phyloP scores from a whole-genome alignment of 192 early-diverging fungal species.

The Linnemannia zychae region DNA sequence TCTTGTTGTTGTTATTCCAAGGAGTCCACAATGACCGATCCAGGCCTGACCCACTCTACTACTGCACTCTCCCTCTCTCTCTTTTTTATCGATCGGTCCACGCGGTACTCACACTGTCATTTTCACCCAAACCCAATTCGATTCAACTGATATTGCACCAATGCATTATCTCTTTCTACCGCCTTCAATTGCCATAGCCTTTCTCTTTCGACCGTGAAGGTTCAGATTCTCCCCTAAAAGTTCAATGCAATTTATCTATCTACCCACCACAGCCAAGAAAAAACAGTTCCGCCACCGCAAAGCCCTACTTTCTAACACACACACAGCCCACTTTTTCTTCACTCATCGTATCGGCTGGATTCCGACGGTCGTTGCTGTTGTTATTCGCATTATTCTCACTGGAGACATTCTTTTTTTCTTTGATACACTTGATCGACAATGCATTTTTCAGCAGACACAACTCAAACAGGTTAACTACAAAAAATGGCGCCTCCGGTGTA shows the following conservation, averaged over 20 bases:
- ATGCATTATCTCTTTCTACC: neutral
- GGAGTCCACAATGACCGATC: neutral
- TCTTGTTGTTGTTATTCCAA: too few relatives aligned
- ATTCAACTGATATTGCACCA: neutral
- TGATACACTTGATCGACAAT: neutral
- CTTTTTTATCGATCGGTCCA: too few relatives aligned
- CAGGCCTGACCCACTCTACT: neutral
- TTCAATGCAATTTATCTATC: constrained; percentile 1
- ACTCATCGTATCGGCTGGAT: too few relatives aligned
- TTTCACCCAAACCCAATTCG: neutral
- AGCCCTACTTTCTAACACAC: neutral
- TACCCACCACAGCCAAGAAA: neutral
- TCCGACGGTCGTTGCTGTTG: neutral
- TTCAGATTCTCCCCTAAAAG: neutral
- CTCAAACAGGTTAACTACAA: too few relatives aligned
- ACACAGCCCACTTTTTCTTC: constrained; percentile 1
- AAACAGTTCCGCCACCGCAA: neutral
- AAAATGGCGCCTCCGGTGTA: neutral
- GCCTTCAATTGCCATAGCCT: neutral
- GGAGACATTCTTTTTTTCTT: neutral
- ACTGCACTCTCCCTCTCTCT: neutral
- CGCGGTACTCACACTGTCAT: neutral
- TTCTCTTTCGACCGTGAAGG: neutral
- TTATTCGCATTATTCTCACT: neutral
- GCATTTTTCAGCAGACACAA: neutral